phyloP scores from a whole-genome alignment of 2,329 filamentous ascomycete genomes.

The Saccharata proteae region DNA sequence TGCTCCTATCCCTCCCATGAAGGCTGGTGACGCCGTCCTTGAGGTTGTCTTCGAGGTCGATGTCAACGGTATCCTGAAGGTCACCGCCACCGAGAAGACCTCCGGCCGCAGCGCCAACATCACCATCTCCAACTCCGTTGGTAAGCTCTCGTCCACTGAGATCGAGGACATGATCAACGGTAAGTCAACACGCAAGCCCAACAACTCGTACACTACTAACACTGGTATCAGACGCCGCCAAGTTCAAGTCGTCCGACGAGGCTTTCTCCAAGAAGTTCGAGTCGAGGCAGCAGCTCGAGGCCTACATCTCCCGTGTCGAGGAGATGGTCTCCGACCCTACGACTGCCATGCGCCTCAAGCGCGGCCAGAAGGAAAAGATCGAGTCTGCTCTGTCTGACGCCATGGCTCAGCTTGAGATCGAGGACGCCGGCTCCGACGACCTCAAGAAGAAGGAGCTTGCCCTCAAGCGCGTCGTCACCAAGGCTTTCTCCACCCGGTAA shows the following conservation, averaged over 20 bases:
- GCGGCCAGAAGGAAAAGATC: slow-evolving; percentile 98
- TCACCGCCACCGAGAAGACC: slow-evolving; percentile 97
- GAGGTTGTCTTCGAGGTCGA: slow-evolving; percentile 99
- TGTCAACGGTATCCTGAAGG: slow-evolving; percentile 99
- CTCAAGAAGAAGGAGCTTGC: slow-evolving; percentile 99
- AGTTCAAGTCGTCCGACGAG: slow-evolving; percentile 97
- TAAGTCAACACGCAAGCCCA: slow-evolving; percentile 25
- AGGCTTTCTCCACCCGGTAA: slow-evolving; percentile 92
- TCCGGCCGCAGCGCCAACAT: slow-evolving; percentile 98
- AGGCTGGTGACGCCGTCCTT: slow-evolving; percentile 88
- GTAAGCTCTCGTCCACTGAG: slow-evolving; percentile 87
- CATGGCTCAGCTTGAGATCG: slow-evolving; percentile 93
- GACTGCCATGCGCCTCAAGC: slow-evolving; percentile 95
- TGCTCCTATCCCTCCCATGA: slow-evolving; percentile 74
- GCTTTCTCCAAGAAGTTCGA: slow-evolving; percentile 99
- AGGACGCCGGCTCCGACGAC: slow-evolving; percentile 83
- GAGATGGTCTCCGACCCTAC: slow-evolving; percentile 96
- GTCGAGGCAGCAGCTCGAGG: slow-evolving; percentile 97
- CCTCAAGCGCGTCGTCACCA: slow-evolving; percentile 94
- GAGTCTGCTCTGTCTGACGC: slow-evolving; percentile 93
- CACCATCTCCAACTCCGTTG: slow-evolving; percentile 98
- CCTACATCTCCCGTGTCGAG: slow-evolving; percentile 96
- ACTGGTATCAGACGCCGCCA: slow-evolving; percentile 63
- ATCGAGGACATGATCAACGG: slow-evolving; percentile 96
- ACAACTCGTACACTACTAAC: slow-evolving; percentile 7